A percentile compares a stretch with the other conserved stretches of the same genome.
These are phyloP conservation scores for Candida khao-thaluensis DNA, from an alignment of 805 yeast species.

Conservation along the genomic window DNA sequence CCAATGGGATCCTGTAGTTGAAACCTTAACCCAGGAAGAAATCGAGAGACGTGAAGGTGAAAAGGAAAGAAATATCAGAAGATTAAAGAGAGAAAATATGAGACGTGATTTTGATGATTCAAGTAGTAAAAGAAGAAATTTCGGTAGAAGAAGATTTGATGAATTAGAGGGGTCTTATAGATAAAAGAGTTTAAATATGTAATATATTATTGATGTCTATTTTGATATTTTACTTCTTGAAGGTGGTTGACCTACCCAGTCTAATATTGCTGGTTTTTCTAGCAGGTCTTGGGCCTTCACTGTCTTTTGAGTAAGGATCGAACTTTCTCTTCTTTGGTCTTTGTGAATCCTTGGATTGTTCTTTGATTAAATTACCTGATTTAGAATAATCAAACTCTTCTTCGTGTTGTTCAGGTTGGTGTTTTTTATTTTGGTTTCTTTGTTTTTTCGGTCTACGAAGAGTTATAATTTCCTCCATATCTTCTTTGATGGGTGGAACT, in stretches of 20 bases:
- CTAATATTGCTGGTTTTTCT: slow-evolving; percentile 42
- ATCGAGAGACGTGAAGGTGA: slow-evolving; percentile 94
- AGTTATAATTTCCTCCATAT: slow-evolving; percentile 38
- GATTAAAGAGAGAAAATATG: slow-evolving; percentile 89
- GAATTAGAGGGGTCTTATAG: slow-evolving; percentile 41
- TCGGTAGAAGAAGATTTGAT: slow-evolving; percentile 51
- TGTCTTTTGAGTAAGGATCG: slow-evolving; percentile 56
- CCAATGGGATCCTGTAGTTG: slow-evolving; percentile 86
- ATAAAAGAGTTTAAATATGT: slow-evolving; percentile 3
- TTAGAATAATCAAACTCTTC: slow-evolving; percentile 45
- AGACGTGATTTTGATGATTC: slow-evolving; percentile 49
- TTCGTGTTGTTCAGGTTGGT: slow-evolving; percentile 10
- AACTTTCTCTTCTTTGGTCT: slow-evolving; percentile 36
- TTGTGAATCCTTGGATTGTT: slow-evolving; percentile 12
- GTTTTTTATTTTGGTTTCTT: slow-evolving; percentile 3
- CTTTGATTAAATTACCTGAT: slow-evolving; percentile 41
- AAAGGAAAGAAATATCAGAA: slow-evolving; percentile 84
- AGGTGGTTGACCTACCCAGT: slow-evolving; percentile 40
- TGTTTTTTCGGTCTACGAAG: slow-evolving; percentile 25
- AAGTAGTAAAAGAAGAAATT: slow-evolving; percentile 35
- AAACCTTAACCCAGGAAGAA: slow-evolving; percentile 84
- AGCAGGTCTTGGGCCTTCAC: slow-evolving; percentile 54
- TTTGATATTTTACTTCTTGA: slow-evolving; percentile 18
- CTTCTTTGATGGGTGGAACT: slow-evolving; percentile 7
- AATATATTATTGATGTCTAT: neutral